A percentile compares a stretch with the other conserved stretches of the same genome.
Evolutionary conservation across 148 eudicot species (phyloP).

Genomic region (Simmondsia chinensis): DNA sequence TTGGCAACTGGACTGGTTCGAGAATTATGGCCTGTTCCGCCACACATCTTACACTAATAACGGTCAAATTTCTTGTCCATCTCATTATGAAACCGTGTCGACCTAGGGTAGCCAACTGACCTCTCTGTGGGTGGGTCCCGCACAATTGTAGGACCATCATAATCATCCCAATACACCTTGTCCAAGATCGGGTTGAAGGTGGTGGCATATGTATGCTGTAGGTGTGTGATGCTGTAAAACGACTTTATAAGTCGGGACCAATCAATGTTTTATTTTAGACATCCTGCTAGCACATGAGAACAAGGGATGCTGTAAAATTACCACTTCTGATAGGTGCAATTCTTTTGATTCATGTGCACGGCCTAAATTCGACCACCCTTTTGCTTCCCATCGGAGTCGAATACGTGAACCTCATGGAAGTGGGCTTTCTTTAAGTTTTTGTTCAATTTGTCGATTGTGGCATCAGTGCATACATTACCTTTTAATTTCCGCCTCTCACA

Average conservation of each 20-base stretch:
- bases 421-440: no score
- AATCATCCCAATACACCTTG: slow-evolving; percentile 1
- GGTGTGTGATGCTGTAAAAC: not conserved
- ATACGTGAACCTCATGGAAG: no score
- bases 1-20: no score
- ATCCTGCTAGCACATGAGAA: slow-evolving; percentile 9
- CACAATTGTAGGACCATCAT: not conserved
- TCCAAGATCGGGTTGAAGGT: not conserved
- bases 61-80: slow-evolving; percentile 5
- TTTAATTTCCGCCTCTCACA: no score
- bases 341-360: not conserved
- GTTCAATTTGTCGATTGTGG: no score
- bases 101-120: not conserved
- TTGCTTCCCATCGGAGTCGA: no score
- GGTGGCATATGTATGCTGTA: not conserved
- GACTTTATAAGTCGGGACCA: not conserved
- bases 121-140: not conserved
- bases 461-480: no score
- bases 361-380: not conserved
- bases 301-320: slow-evolving; percentile 2
- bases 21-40: no score
- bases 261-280: slow-evolving; percentile 4
- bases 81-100: not conserved
- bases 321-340: slow-evolving; percentile 9
- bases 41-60: no score